These are phyloP conservation scores for Plectosphaerella cucumerina DNA, from an alignment of 2,329 filamentous ascomycete species.

Conservation along the genomic window DNA sequence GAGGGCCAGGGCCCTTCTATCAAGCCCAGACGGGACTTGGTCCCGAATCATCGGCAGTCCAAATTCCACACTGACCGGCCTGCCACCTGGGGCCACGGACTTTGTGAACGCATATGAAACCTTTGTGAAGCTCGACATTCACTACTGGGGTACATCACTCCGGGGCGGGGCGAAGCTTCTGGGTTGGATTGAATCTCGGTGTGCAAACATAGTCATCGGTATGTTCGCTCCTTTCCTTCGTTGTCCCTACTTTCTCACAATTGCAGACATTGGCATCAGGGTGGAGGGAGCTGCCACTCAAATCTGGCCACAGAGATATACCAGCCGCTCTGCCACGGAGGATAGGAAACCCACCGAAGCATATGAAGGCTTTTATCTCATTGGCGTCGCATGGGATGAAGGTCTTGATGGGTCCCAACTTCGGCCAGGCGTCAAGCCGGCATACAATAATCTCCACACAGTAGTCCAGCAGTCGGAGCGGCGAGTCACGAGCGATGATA, in stretches of 20 bases:
- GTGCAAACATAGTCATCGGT: constrained; percentile 54
- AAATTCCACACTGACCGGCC: neutral
- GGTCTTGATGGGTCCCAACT: constrained; percentile 24
- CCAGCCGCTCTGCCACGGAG: constrained; percentile 21
- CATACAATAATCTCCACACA: constrained; percentile 37
- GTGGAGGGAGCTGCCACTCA: constrained; percentile 47
- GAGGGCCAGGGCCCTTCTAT: constrained; percentile 38
- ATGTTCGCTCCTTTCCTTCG: constrained; percentile 18
- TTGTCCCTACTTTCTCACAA: neutral
- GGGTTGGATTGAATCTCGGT: constrained; percentile 61
- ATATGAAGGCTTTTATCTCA: constrained; percentile 57
- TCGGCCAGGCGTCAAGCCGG: constrained; percentile 36
- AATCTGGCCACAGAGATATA: constrained; percentile 61
- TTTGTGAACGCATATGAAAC: constrained; percentile 49
- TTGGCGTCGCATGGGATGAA: constrained; percentile 45
- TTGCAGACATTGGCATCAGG: constrained; percentile 48
- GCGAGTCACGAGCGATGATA: constrained; percentile 38
- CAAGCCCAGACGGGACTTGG: constrained; percentile 34
- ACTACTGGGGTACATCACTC: constrained; percentile 60
- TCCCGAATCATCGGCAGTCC: constrained; percentile 27
- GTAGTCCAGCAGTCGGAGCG: constrained; percentile 44
- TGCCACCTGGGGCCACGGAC: constrained; percentile 26
- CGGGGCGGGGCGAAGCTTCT: constrained; percentile 51
- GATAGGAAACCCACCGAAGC: constrained; percentile 14
- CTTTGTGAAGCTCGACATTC: constrained; percentile 58